Conservation (phyloP, 805 yeast genomes). For the Starmerella tilneyi region DNA sequence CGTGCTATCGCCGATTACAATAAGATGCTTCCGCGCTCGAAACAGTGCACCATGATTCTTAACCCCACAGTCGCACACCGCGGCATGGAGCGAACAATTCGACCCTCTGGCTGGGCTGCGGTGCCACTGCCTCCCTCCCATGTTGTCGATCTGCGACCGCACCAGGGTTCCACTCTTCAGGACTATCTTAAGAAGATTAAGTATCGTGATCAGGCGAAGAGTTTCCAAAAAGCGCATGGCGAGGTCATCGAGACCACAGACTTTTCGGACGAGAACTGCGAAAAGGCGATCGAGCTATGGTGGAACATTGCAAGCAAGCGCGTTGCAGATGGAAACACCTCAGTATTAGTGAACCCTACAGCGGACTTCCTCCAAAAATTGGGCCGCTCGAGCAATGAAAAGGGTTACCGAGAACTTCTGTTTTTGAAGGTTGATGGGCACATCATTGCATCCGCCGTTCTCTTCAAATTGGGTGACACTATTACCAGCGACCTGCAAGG, state of each 20-base stretch:
- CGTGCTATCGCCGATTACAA: slow-evolving; percentile 36
- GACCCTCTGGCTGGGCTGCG: slow-evolving; percentile 35
- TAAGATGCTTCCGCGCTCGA: slow-evolving; percentile 23
- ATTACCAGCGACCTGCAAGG: slow-evolving; percentile 40
- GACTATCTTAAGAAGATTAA: slow-evolving; percentile 37
- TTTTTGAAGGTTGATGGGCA: slow-evolving; percentile 35
- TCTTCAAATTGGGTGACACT: slow-evolving; percentile 38
- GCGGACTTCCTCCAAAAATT: slow-evolving; percentile 29
- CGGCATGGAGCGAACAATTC: slow-evolving; percentile 31
- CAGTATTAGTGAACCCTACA: slow-evolving; percentile 33
- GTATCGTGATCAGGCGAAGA: slow-evolving; percentile 34
- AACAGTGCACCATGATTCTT: slow-evolving; percentile 32
- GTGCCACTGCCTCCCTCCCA: slow-evolving; percentile 35
- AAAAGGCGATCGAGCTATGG: slow-evolving; percentile 32
- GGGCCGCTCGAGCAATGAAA: slow-evolving; percentile 28
- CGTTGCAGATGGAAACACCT: slow-evolving; percentile 33
- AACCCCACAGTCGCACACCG: slow-evolving; percentile 35
- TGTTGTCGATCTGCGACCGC: slow-evolving; percentile 35
- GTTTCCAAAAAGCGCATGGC: slow-evolving; percentile 33
- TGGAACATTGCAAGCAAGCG: slow-evolving; percentile 35
- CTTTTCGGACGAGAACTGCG: slow-evolving; percentile 31
- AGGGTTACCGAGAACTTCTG: slow-evolving; percentile 30
- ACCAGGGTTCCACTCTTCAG: slow-evolving; percentile 28
- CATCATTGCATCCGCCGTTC: slow-evolving; percentile 36
- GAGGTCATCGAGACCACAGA: slow-evolving; percentile 31